Conservation (phyloP, 345 rosid species). For the Iberis pinnata region DNA sequence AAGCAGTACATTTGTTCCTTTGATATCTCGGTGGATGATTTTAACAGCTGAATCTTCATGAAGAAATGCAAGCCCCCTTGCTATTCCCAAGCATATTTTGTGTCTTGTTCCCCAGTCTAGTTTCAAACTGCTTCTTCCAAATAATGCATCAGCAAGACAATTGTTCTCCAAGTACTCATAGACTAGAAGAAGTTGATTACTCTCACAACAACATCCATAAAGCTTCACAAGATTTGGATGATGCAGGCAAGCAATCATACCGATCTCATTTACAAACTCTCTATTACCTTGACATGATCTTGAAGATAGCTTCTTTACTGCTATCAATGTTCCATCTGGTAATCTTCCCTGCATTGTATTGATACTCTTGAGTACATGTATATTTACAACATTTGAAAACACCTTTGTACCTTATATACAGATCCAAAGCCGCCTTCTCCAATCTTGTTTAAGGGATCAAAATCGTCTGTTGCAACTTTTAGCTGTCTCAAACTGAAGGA, state of each 20-base stretch:
- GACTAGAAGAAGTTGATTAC: conserved; percentile 33
- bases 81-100: conserved; percentile 28
- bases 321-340: conserved; percentile 31
- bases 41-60: conserved; percentile 32
- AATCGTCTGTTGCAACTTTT: conserved; percentile 31
- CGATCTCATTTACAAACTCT: conserved; percentile 41
- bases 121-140: conserved; percentile 26
- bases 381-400: background rate
- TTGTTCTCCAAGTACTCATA: conserved; percentile 47
- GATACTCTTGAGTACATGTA: no score
- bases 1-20: conserved; percentile 44
- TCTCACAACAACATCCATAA: conserved; percentile 42
- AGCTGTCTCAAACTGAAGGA: conserved; percentile 32
- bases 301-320: conserved; percentile 38
- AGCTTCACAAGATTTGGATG: conserved; percentile 43
- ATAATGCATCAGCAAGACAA: conserved; percentile 34
- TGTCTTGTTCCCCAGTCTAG: conserved; percentile 30
- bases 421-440: conserved; percentile 43
- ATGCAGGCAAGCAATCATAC: conserved; percentile 36
- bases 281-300: conserved; percentile 41
- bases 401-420: conserved; percentile 32
- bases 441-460: conserved; percentile 31
- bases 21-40: conserved; percentile 54
- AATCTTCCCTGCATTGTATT: conserved; percentile 23
- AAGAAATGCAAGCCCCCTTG: conserved; percentile 28